phyloP scores from a whole-genome alignment of 768 basidiomycete genomes.

The Pleurotus cornucopiae region DNA sequence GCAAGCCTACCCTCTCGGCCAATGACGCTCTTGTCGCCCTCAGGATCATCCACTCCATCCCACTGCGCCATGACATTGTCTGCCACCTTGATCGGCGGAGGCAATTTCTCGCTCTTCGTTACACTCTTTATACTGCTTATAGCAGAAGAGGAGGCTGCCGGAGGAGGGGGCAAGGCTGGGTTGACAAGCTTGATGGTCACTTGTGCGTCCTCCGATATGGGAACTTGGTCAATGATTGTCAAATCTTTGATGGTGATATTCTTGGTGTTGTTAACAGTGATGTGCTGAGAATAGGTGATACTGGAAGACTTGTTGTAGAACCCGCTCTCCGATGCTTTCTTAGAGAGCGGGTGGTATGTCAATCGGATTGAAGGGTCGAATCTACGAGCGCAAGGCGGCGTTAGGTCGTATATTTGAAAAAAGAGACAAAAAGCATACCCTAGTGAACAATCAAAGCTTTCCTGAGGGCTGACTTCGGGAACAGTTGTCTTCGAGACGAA shows the following conservation, averaged over 20 bases:
- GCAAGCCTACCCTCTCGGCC: not conserved
- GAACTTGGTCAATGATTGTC: constrained; percentile 13
- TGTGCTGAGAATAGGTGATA: constrained; percentile 10
- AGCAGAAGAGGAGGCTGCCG: not conserved
- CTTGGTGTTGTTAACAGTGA: constrained; percentile 15
- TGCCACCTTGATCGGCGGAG: not conserved
- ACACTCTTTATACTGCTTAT: not conserved
- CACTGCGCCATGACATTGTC: not conserved
- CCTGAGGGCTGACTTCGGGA: constrained; percentile 22
- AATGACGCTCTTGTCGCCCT: not conserved
- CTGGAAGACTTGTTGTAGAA: constrained; percentile 5
- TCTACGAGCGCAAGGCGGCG: constrained; percentile 21
- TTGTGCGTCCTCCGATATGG: constrained; percentile 8
- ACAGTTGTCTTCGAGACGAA: constrained; percentile 22
- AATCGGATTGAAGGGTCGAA: constrained; percentile 1
- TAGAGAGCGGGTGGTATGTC: constrained; percentile 15
- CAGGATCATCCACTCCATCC: not conserved
- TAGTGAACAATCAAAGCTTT: constrained; percentile 26
- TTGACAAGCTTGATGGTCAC: not conserved
- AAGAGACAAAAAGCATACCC: constrained; percentile 14
- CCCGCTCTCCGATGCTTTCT: constrained; percentile 1
- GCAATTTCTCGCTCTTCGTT: not conserved
- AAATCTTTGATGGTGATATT: constrained; percentile 6
- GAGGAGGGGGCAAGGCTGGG: not conserved
- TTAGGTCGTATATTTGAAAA: constrained; percentile 32